phyloP scores from a whole-genome alignment of 2,329 filamentous ascomycete genomes.

The Monosporascus sp. region DNA sequence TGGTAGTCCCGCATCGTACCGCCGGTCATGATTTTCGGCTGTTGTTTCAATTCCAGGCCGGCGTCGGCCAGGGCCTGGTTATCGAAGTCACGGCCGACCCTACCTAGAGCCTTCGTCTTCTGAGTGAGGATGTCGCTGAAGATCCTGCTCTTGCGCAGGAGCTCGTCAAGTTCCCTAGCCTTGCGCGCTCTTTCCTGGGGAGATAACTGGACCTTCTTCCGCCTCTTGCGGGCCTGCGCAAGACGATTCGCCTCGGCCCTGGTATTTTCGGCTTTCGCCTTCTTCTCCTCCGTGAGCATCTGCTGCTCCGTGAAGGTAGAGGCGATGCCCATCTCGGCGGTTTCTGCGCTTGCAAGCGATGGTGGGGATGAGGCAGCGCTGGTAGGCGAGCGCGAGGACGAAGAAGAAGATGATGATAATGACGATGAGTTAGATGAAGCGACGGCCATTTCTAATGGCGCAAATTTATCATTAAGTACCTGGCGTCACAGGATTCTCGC shows the following conservation, averaged over 20 bases:
- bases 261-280: slow-evolving; percentile 41
- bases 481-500: background rate
- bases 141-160: slow-evolving; percentile 53
- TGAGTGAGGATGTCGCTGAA: slow-evolving; percentile 60
- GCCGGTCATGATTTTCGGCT: slow-evolving; percentile 78
- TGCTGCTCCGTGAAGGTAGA: slow-evolving; percentile 25
- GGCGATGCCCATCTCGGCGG: slow-evolving; percentile 17
- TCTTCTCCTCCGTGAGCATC: slow-evolving; percentile 40
- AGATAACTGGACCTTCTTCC: slow-evolving; percentile 43
- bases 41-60: slow-evolving; percentile 72
- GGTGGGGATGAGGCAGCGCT: slow-evolving; percentile 21
- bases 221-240: slow-evolving; percentile 29
- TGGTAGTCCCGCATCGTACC: slow-evolving; percentile 94
- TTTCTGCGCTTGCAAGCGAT: slow-evolving; percentile 3
- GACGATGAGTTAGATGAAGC: slow-evolving; percentile 8
- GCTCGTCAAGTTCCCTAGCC: slow-evolving; percentile 53
- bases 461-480: slow-evolving; percentile 2
- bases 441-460: slow-evolving; percentile 10
- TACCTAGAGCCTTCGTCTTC: slow-evolving; percentile 58
- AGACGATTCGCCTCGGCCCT: slow-evolving; percentile 40
- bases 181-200: slow-evolving; percentile 53
- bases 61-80: slow-evolving; percentile 57
- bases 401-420: slow-evolving; percentile 3
- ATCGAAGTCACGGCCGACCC: slow-evolving; percentile 56
- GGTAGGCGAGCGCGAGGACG: slow-evolving; percentile 10